Percentiles rank a stretch among this genome's conserved stretches.
phyloP scores from a whole-genome alignment of 1,284 basidiomycete genomes.

The Violaceomyces palustris region DNA sequence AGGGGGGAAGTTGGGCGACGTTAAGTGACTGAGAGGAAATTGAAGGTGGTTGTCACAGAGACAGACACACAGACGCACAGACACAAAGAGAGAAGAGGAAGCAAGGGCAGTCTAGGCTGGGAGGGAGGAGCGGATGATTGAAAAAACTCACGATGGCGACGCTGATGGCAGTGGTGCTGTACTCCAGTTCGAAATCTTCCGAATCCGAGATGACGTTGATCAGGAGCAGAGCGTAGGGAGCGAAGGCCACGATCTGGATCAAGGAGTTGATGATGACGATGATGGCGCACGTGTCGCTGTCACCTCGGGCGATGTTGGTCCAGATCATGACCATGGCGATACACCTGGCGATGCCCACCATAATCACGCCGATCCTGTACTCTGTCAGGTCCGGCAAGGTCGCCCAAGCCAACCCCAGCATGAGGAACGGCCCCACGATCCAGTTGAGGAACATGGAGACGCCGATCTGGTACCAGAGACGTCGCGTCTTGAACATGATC shows the following conservation, averaged over 20 bases:
- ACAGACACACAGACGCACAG: too few relatives aligned
- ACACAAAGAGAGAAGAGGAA: not conserved
- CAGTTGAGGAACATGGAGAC: constrained; percentile 74
- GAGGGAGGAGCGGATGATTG: not conserved
- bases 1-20: not conserved
- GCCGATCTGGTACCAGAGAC: constrained; percentile 67
- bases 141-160: constrained; percentile 60
- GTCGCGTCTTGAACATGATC: constrained; percentile 59
- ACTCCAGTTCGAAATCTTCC: constrained; percentile 60
- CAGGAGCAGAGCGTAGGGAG: constrained; percentile 71
- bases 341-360: constrained; percentile 61
- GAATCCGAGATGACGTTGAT: constrained; percentile 62
- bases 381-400: constrained; percentile 65
- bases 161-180: constrained; percentile 67
- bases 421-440: constrained; percentile 69
- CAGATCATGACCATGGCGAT: constrained; percentile 49
- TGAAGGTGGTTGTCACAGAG: too few relatives aligned
- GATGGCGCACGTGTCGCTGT: constrained; percentile 71
- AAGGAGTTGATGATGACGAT: constrained; percentile 60
- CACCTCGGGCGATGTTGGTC: constrained; percentile 73
- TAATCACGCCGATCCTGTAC: constrained; percentile 58
- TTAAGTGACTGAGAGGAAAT: constrained; percentile 49
- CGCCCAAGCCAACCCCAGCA: constrained; percentile 79
- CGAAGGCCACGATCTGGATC: constrained; percentile 72
- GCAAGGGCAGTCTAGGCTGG: constrained; percentile 1